Conservation (phyloP, 2,329 filamentous ascomycete species). For the Penicillium sclerotigenum region DNA sequence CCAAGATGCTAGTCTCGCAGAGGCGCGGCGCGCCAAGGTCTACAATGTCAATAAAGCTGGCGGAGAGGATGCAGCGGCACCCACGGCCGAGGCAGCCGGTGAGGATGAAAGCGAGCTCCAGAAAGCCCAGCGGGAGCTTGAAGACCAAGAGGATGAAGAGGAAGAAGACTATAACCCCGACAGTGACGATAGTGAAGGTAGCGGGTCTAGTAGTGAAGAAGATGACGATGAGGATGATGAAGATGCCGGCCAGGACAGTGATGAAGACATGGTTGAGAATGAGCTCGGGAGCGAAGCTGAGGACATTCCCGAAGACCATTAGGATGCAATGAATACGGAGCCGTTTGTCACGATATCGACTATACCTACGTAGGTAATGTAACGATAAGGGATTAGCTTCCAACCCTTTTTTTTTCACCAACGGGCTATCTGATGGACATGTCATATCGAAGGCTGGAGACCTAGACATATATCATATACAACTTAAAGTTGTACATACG, state of each 20-base stretch:
- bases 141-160: conserved; percentile 48
- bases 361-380: too few species aligned
- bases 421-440: conserved; percentile 18
- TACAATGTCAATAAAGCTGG: conserved; percentile 50
- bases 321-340: conserved; percentile 2
- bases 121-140: conserved; percentile 56
- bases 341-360: neutral
- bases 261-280: conserved; percentile 35
- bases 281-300: conserved; percentile 47
- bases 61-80: conserved; percentile 25
- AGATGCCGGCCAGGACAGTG: conserved; percentile 28
- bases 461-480: neutral
- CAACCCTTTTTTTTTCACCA: too few species aligned
- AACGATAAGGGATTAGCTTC: neutral
- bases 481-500: neutral
- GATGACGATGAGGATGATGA: conserved; percentile 33
- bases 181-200: conserved; percentile 50
- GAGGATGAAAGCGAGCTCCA: conserved; percentile 58
- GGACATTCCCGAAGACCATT: conserved; percentile 34
- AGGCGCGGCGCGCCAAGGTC: conserved; percentile 57
- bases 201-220: conserved; percentile 45
- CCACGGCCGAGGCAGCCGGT: conserved; percentile 33
- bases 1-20: conserved; percentile 63
- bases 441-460: conserved; percentile 16
- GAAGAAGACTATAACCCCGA: conserved; percentile 53